A percentile compares a stretch with the other conserved stretches of the same genome.
These are phyloP conservation scores for Malus domestica DNA, from an alignment of 306 rosid species.

Conservation along the genomic window ASM211411v1 NC_041805.1:28948001-28948500, in stretches of 20 bases:
- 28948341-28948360: slow-evolving; percentile 52
- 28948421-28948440: slow-evolving; percentile 79
- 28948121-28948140: slow-evolving; percentile 75
- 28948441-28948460: slow-evolving; percentile 81
- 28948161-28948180: slow-evolving; percentile 69
- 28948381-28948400: slow-evolving; percentile 52
- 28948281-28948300: slow-evolving; percentile 84
- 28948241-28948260: slow-evolving; percentile 96
- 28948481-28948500: slow-evolving; percentile 32
- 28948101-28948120: slow-evolving; percentile 65
- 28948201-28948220: slow-evolving; percentile 72
- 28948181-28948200: slow-evolving; percentile 59
- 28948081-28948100: slow-evolving; percentile 31
- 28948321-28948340: slow-evolving; percentile 94
- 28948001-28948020: slow-evolving; percentile 79
- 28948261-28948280: slow-evolving; percentile 91
- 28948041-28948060: slow-evolving; percentile 70
- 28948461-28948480: slow-evolving; percentile 79
- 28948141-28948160: slow-evolving; percentile 79
- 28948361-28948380: slow-evolving; percentile 70
- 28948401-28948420: slow-evolving; percentile 88
- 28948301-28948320: slow-evolving; percentile 80
- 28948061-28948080: slow-evolving; percentile 77
- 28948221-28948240: slow-evolving; percentile 88
- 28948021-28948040: slow-evolving; percentile 96